Conservation (phyloP, 192 early-diverging fungal species). For the Coemansia erecta region DNA sequence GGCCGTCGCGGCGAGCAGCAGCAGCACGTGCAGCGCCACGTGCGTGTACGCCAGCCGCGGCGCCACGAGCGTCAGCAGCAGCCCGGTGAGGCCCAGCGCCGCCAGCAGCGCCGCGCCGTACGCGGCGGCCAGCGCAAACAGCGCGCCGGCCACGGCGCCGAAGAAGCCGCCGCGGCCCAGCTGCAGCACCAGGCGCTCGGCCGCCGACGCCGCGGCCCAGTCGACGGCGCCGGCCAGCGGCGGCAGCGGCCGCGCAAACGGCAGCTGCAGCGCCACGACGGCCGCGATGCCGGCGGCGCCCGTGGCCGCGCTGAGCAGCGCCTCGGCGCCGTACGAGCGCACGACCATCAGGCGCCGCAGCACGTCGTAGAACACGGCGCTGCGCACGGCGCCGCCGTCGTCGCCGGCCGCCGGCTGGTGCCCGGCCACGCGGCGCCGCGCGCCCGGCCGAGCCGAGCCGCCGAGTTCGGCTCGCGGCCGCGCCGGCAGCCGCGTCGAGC, state of each 20-base stretch:
- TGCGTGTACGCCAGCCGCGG: conserved; percentile 52
- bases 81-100: conserved; percentile 31
- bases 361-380: conserved; percentile 46
- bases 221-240: conserved; percentile 1
- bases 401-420: neutral
- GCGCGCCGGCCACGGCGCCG: conserved; percentile 23
- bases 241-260: conserved; percentile 37
- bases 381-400: conserved; percentile 12
- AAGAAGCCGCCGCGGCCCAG: conserved; percentile 41
- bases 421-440: conserved; percentile 11
- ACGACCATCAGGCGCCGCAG: conserved; percentile 44
- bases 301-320: conserved; percentile 25
- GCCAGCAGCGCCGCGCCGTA: conserved; percentile 23
- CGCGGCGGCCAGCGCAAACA: conserved; percentile 15
- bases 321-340: conserved; percentile 37
- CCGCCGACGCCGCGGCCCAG: neutral
- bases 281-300: conserved; percentile 24
- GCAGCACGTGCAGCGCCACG: conserved; percentile 20
- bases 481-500: conserved; percentile 29
- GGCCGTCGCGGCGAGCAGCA: conserved; percentile 31
- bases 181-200: conserved; percentile 38
- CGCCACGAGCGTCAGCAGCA: conserved; percentile 21
- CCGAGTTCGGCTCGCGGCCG: conserved; percentile 3
- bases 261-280: conserved; percentile 32
- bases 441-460: neutral